Evolutionary conservation across 208 protist species (phyloP), one percentile per base, ranked within the genome.

Genomic region (Acanthamoeba rhysodes): DNA sequence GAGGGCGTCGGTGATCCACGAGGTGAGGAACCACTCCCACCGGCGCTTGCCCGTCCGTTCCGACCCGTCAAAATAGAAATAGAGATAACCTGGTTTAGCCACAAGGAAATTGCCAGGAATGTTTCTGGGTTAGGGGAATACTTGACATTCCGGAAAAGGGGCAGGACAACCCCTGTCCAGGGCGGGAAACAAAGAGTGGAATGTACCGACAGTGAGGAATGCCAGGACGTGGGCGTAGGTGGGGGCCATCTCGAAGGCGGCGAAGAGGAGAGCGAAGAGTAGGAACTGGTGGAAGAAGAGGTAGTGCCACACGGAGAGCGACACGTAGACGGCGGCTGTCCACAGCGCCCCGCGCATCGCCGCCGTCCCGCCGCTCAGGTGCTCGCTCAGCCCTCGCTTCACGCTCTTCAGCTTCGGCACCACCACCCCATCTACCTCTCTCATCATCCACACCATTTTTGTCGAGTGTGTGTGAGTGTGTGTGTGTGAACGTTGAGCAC

Each of bases 231-330:
- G 24, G 29, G 29, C 6, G 50, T 64, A 88, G n/a, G 24, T 41
- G 34, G 41, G 53, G 24, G 29, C 48, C 48, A 62, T 0, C 24
- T 8, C 20, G 50, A 29, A 88, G 6, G 34, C n/a, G 27, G 20
- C 16, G 41, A 20, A 55, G 48, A 34, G 27, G 5, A 62, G 20
- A 6, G 27, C 53, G n/a, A 66, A 64, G 16, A 88, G 27, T 6
- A 88, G n/a, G 80, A 88, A 62, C 80, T 88, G 80, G 29, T 64
- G 53, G 80, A 88, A 88, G 80, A 88, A 88, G 27, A 88, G 80
- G 50, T 64, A 88, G 80, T 88, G 80, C 80, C 80, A 88, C 24
- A 88, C n/a, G 2, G 53, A 32, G n/a, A 88, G 41, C 48, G 80
- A 88, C 22, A 59, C 80, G 10, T 62, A 62, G 18, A 88, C 80